Base-by-base conservation (phyloP, 2,329 filamentous ascomycete species). In the Fusarium sp. region DNA sequence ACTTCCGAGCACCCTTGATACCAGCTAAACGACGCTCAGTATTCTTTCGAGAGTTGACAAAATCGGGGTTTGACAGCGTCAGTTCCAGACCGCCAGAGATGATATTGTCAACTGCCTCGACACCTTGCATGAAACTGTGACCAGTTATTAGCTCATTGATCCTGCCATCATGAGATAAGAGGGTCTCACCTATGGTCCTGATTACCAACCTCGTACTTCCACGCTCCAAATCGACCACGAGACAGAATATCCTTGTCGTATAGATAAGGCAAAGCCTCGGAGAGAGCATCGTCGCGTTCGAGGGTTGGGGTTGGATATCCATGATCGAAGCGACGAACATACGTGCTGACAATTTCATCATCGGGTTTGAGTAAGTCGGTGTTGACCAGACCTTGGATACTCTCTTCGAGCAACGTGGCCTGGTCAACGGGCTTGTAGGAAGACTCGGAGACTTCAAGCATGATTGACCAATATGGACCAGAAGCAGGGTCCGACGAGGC, bases 401-500 rank as follows among this genome's bases (percentile, higher is more conserved):
- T 96, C 81, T 98, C 95, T 83, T 90, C 90, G 79, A 99, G 89
- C 71, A 99, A 85, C 83, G 92, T 98, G 78, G 91, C 90, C 78
- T 93, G 87, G 83, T 98, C 91, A 30, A 98, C 95, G 38, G 95
- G 94, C 90, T 99, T 99, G 92, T 97, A 90, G 80, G 90, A 90
- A 35, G 96, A 98, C 85, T 99, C 94, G 30, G 96, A 98, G 69
- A 98, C 93, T 85, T 99, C 96, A 78, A 99, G 87, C 96, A 99
- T 99, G 88, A 99, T 96, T 73, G 95, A 98, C 96, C 96, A 99
- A 91, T 99, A 99, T 44, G 96, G 96, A 38, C 96, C 96, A 0
- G 26, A 4, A n/a, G 53, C 80, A 93, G 94, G 85, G 79, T 93
- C 91, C 55, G 87, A 88, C 75, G 90, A 93, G 69, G 87, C 84